phyloP scores from a whole-genome alignment of 164 flowering plant genomes.

The Tetracentron sinense region DNA sequence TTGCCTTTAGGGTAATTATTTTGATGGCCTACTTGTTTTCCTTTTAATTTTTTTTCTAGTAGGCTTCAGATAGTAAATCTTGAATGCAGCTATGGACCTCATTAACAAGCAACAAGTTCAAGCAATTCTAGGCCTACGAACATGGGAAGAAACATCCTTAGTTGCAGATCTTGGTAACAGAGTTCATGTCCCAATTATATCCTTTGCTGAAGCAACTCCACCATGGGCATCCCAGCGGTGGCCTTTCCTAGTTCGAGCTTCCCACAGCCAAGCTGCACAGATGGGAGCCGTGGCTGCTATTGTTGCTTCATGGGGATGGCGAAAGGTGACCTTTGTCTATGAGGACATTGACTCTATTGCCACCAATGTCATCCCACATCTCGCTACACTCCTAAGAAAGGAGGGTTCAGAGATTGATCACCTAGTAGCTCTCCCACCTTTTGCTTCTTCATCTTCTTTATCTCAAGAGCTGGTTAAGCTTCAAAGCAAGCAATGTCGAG shows the following conservation, averaged over 20 bases:
- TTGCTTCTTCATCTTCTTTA: not conserved
- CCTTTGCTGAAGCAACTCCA: constrained; percentile 4
- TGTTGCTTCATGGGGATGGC: constrained; percentile 5
- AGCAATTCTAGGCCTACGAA: constrained; percentile 4
- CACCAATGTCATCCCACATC: constrained; percentile 5
- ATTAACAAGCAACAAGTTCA: constrained; percentile 8
- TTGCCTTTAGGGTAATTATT: not conserved
- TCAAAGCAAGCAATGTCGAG: not conserved
- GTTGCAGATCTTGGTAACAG: not conserved
- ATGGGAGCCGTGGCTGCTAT: not conserved
- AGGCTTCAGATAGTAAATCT: no score
- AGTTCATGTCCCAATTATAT: not conserved
- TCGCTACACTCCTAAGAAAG: constrained; percentile 14
- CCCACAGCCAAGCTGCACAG: not conserved
- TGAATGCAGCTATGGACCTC: constrained; percentile 16
- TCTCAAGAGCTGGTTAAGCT: not conserved
- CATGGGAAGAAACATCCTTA: constrained; percentile 13
- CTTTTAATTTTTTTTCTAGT: no score
- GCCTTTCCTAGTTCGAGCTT: not conserved
- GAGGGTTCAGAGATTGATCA: constrained; percentile 14
- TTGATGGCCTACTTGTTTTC: not conserved
- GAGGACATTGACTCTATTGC: constrained; percentile 15
- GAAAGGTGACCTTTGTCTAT: constrained; percentile 23
- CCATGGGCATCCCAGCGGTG: not conserved
- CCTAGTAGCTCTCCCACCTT: constrained; percentile 16